These are phyloP conservation scores for Triadica sebifera DNA, from an alignment of 345 rosid genomes.

Conservation along the genomic window DNA sequence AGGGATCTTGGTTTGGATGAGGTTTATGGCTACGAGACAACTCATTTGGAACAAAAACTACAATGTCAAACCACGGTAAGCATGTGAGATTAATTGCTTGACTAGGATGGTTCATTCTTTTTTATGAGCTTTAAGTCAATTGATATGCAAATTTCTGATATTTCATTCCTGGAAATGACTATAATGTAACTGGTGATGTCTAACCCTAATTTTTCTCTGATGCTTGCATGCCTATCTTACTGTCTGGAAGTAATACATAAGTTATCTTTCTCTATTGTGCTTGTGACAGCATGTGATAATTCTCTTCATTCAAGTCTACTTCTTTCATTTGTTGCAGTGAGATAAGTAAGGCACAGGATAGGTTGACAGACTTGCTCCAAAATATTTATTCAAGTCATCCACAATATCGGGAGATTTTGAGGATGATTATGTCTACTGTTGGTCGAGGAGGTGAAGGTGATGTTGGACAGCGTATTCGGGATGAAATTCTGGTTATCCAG, in stretches of 20 bases:
- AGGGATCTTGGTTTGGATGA: slow-evolving; percentile 96
- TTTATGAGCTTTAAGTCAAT: neutral
- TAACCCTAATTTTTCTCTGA: neutral
- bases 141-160: neutral
- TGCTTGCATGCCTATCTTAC: neutral
- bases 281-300: neutral
- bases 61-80: slow-evolving; percentile 97
- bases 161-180: neutral
- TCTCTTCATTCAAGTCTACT: neutral
- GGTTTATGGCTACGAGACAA: slow-evolving; percentile 99
- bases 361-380: slow-evolving; percentile 81
- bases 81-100: slow-evolving; percentile 8
- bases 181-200: neutral
- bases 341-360: slow-evolving; percentile 95
- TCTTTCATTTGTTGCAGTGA: slow-evolving; percentile 54
- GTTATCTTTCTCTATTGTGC: slow-evolving; percentile 3
- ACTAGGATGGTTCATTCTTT: neutral
- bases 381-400: slow-evolving; percentile 53
- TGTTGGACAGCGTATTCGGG: slow-evolving; percentile 98
- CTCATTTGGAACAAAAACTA: slow-evolving; percentile 98
- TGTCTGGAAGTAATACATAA: neutral
- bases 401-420: slow-evolving; percentile 66
- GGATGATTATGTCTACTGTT: slow-evolving; percentile 91
- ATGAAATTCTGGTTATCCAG: slow-evolving; percentile 96
- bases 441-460: slow-evolving; percentile 99